Evolutionary conservation across 2,329 filamentous ascomycete genomes (phyloP), one percentile per base, ranked within the genome.

Genomic region (Monosporascus sp.): DNA sequence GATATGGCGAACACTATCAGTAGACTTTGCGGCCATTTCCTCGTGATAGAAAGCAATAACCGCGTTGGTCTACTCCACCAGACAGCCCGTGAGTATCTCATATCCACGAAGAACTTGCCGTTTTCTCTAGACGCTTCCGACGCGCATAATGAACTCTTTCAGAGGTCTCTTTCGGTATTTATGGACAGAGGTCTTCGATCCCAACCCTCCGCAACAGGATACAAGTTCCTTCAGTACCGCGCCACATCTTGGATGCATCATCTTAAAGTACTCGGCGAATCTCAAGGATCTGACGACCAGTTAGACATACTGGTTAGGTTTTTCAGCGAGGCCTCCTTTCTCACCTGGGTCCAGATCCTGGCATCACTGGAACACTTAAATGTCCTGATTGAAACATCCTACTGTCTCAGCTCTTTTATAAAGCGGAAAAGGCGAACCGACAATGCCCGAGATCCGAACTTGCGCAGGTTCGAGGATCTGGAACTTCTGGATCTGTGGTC

Each of bases 31-130:
- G 57, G 57, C 6, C 57, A 60, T 3, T 56, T 60, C 11, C 15
- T 60, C 14, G 52, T 54, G 5, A 50, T 60, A 1, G 56, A 57
- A 14, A 38, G 37, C 6, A 9, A 51, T 5, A 45, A 52, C 15
- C 50, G 48, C 11, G 37, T 60, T 1, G 49, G 44, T 2, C 17
- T 60, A 3, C 48, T 60, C 0, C 57, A 60, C 46, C 56, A 58
- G 8, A 58, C 57, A 7, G 47, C 57, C 6, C 51, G 56, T 5
- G 57, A 58, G 39, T 60, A 60, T 25, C 45, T 60, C 20, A 50
- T 44, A 17, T 42, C 18, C 18, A 22, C 38, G 3, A 39, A 46
- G 15, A 31, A 42, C 2, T 6, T 54, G 9, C 52, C 52, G 2
- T 54, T 54, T 15, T 47, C 37, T 3, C 22, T 54, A 9, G 27